These are phyloP conservation scores for Fraxinus excelsior DNA, from an alignment of 257 asterid species.

Conservation along the genomic window DNA sequence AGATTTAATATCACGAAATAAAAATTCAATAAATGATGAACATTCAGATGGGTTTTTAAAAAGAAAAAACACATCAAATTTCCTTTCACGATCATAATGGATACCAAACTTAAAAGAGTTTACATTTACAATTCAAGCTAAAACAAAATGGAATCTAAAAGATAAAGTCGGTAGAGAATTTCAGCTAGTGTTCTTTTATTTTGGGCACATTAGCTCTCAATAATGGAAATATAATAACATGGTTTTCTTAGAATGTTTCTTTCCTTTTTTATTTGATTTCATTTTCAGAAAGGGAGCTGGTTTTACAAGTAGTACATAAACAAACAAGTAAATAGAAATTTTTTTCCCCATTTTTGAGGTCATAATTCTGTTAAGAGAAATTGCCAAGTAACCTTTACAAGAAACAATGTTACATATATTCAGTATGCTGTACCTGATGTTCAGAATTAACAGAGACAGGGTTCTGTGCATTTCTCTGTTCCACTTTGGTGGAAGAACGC, in stretches of 20 bases:
- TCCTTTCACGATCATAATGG: too few relatives aligned
- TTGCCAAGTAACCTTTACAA: not conserved
- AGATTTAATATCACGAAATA: not conserved
- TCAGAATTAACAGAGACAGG: slow-evolving; percentile 41
- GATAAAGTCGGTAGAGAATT: not conserved
- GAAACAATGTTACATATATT: not conserved
- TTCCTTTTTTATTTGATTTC: not conserved
- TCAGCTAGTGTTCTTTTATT: not conserved
- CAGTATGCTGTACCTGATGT: slow-evolving; percentile 56
- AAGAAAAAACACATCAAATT: too few relatives aligned
- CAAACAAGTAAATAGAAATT: not conserved
- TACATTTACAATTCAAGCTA: not conserved
- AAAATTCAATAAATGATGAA: not conserved
- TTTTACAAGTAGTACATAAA: slow-evolving; percentile 4
- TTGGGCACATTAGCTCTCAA: not conserved
- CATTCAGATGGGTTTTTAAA: too few relatives aligned
- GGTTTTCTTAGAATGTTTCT: not conserved
- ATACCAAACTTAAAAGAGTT: not conserved
- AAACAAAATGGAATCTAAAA: not conserved
- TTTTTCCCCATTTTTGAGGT: slow-evolving; percentile 15
- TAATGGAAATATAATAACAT: not conserved
- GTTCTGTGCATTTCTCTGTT: slow-evolving; percentile 44
- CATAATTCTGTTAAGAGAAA: not conserved
- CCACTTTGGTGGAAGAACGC: slow-evolving; percentile 61
- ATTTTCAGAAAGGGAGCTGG: not conserved